Evolutionary conservation across 306 rosid genomes (phyloP).

Genomic region (Urtica urens): DNA sequence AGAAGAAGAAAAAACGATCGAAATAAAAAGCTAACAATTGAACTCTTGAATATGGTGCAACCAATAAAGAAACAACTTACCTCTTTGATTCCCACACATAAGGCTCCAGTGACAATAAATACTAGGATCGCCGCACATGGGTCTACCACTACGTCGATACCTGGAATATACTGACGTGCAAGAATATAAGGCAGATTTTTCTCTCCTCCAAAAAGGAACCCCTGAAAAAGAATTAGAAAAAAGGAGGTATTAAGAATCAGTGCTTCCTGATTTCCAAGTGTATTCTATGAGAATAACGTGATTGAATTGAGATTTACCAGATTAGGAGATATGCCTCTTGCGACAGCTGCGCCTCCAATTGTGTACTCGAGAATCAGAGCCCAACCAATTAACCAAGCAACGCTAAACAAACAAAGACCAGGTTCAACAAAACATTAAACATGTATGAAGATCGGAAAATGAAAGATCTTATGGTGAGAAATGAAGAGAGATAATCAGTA

Average conservation of each 20-base stretch:
- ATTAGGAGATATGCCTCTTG: slow-evolving; percentile 91
- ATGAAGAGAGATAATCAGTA: slow-evolving; percentile 15
- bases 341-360: slow-evolving; percentile 76
- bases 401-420: slow-evolving; percentile 25
- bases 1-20: not conserved
- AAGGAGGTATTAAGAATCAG: not conserved
- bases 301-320: slow-evolving; percentile 30
- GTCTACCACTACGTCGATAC: slow-evolving; percentile 54
- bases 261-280: not conserved
- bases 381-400: slow-evolving; percentile 98
- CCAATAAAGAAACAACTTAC: slow-evolving; percentile 22
- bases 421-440: no score
- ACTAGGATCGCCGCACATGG: slow-evolving; percentile 88
- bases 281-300: not conserved
- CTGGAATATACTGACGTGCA: slow-evolving; percentile 61
- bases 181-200: slow-evolving; percentile 63
- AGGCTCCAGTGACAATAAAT: slow-evolving; percentile 55
- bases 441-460: no score
- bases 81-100: slow-evolving; percentile 90
- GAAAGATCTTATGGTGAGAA: no score
- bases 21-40: not conserved
- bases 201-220: slow-evolving; percentile 66
- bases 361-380: slow-evolving; percentile 79
- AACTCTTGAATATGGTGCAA: not conserved
- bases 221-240: slow-evolving; percentile 33